Percentiles rank a stretch among this genome's conserved stretches.
phyloP scores from a whole-genome alignment of 1,284 basidiomycete genomes.

The Ganoderma boninense region DNA sequence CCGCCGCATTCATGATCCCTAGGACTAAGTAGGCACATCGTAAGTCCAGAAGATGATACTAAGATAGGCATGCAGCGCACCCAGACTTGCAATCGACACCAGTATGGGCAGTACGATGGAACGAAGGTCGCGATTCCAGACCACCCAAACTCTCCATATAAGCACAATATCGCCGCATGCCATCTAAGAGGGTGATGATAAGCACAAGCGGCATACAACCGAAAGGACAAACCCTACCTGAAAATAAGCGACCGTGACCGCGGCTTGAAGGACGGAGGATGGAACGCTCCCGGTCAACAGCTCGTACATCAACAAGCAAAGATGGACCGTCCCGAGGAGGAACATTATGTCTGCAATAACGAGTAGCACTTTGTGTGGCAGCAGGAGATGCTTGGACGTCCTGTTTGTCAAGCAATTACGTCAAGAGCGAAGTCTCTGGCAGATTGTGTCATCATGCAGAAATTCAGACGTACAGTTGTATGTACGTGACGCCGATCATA shows the following conservation, averaged over 20 bases:
- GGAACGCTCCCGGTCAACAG: constrained; percentile 8
- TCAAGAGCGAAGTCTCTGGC: background rate
- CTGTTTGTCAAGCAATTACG: constrained; percentile 1
- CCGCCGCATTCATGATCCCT: constrained; percentile 12
- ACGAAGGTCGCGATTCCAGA: constrained; percentile 16
- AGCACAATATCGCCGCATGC: constrained; percentile 13
- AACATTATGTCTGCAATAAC: constrained; percentile 16
- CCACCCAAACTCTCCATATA: constrained; percentile 24
- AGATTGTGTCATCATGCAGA: background rate
- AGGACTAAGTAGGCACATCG: constrained; percentile 6
- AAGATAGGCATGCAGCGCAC: background rate
- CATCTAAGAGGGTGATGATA: background rate
- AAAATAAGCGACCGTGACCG: constrained; percentile 15
- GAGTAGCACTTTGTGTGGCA: constrained; percentile 19
- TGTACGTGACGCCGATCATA: constrained; percentile 13
- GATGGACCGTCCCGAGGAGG: constrained; percentile 15
- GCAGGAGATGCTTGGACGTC: constrained; percentile 13
- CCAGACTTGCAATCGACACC: constrained; percentile 3
- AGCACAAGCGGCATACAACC: background rate
- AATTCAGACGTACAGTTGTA: constrained; percentile 15
- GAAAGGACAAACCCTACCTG: background rate
- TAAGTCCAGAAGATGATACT: background rate
- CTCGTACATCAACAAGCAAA: constrained; percentile 20
- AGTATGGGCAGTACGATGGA: constrained; percentile 11
- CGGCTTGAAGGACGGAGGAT: constrained; percentile 6